Percentiles rank a stretch among this genome's conserved stretches.
Conservation (phyloP, 495 filamentous ascomycete genomes). For the Parachaetomium inaequale region DNA sequence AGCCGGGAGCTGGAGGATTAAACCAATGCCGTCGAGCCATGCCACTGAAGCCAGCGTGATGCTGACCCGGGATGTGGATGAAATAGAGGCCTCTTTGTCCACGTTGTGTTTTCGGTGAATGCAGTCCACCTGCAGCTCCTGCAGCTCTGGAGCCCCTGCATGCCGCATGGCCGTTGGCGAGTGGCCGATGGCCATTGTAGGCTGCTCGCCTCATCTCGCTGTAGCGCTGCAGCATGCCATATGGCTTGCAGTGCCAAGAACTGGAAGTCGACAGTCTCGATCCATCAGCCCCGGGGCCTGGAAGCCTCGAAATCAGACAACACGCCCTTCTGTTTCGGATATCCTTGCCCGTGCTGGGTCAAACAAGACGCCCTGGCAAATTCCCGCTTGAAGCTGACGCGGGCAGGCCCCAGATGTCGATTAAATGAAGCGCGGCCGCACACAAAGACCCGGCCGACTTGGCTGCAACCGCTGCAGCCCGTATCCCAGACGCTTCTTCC, state of each 20-base stretch:
- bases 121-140: neutral
- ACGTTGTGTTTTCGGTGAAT: neutral
- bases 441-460: neutral
- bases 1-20: neutral
- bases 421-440: neutral
- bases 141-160: neutral
- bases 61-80: neutral
- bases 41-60: neutral
- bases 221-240: neutral
- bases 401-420: neutral
- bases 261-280: neutral
- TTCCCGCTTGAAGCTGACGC: neutral
- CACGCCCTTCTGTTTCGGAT: neutral
- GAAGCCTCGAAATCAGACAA: neutral
- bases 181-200: neutral
- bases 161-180: neutral
- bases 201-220: slow-evolving; percentile 8
- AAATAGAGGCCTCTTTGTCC: neutral
- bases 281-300: neutral
- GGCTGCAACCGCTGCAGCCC: neutral
- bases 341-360: neutral
- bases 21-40: neutral
- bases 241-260: slow-evolving; percentile 4
- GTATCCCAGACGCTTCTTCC: neutral
- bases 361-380: neutral